Evolutionary conservation across 768 basidiomycete genomes (phyloP), one percentile per base, ranked within the genome.

Genomic region (Rhodotorula graminis): DNA sequence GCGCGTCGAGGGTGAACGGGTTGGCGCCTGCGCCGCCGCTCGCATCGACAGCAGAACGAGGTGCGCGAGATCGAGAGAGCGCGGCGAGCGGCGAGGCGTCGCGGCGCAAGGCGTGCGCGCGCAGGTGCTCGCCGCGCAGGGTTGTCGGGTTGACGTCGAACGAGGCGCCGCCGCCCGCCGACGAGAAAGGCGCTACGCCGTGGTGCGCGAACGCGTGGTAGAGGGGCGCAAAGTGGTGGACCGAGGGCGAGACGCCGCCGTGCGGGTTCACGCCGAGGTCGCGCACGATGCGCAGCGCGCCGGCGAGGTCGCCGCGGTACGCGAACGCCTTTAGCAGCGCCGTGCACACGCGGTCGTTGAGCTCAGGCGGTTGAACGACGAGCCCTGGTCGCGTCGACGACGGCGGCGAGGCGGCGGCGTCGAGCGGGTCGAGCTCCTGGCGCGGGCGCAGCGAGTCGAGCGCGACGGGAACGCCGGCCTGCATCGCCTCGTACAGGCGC

Each of bases 171-270:
- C n/a, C 29, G 19, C 27, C n/a, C 2, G 18, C 44, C 5, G 42
- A 14, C 44, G 8, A 27, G 27, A 53, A 64, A 49, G 57, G 57
- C 1, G 31, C 31, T 12, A 5, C n/a, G 37, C 85, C 89, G 75
- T 90, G 87, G 19, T 85, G 85, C 14, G 84, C 82, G 79, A 91
- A 93, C 1, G 90, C 91, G 27, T 89, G 84, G 78, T 93, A 92
- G 53, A 93, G 79, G 27, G 86, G 86, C 31, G 90, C 86, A 79
- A 88, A 93, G 46, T 87, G 82, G 31, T 85, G 80, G 60, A 86
- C 78, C 2, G 83, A 85, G 6, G 86, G 86, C 84, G 85, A 15
- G 78, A 77, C 16, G 29, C 65, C 59, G 37, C 50, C 40, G 84
- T 83, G 42, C 82, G 80, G 4, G 2, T 19, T 27, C 83, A 14